A percentile compares a stretch with the other conserved stretches of the same genome.
Evolutionary conservation across 148 eudicot species (phyloP).

Genomic region (Fagopyrum esculentum): DNA sequence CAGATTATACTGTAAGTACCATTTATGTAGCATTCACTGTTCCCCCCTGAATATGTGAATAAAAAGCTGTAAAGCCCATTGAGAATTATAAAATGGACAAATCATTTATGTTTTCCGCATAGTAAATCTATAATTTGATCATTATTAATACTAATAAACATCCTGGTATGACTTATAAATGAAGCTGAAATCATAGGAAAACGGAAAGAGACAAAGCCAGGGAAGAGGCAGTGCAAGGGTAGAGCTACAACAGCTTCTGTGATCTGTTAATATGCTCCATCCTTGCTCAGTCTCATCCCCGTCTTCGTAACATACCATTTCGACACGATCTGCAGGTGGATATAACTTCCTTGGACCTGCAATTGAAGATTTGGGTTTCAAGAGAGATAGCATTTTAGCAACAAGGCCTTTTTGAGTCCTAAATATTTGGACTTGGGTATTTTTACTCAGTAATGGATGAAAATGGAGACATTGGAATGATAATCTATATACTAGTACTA

Average conservation of each 20-base stretch:
- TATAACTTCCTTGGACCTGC: neutral
- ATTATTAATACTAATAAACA: neutral
- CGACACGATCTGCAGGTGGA: neutral
- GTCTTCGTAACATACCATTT: constrained; percentile 2
- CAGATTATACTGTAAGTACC: neutral
- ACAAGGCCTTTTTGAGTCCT: neutral
- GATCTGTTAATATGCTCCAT: constrained; percentile 10
- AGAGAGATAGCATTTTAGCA: neutral
- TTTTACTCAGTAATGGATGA: neutral
- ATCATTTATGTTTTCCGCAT: no score
- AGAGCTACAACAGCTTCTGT: constrained; percentile 9
- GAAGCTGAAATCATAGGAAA: neutral
- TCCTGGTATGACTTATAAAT: neutral
- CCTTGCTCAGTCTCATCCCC: constrained; percentile 14
- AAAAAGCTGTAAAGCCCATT: neutral
- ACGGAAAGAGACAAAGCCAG: constrained; percentile 8
- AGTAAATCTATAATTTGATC: neutral
- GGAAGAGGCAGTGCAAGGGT: constrained; percentile 16
- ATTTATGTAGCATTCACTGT: neutral
- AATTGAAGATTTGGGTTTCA: neutral
- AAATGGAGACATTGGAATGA: neutral
- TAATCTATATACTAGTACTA: neutral
- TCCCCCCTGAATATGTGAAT: neutral
- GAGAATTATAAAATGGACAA: neutral
- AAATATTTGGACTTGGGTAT: no score